phyloP scores from a whole-genome alignment of 1,284 basidiomycete genomes.

The Pseudozyma hubeiensis region DNA sequence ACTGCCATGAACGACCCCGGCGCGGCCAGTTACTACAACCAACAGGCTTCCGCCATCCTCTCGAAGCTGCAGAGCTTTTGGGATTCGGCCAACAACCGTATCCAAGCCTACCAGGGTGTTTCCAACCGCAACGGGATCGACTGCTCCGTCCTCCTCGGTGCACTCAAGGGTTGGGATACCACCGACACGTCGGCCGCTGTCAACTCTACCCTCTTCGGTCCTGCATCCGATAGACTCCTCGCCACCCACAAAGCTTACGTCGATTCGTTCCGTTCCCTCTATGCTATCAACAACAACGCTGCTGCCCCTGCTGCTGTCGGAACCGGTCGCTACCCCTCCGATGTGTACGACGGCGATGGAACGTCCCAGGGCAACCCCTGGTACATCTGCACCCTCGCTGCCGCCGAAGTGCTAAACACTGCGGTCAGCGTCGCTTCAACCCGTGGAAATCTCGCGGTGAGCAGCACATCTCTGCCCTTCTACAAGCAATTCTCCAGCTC shows the following conservation, averaged over 20 bases:
- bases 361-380: slow-evolving; percentile 53
- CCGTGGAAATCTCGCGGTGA: slow-evolving; percentile 32
- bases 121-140: slow-evolving; percentile 43
- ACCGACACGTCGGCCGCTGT: slow-evolving; percentile 19
- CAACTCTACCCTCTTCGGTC: slow-evolving; percentile 35
- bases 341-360: slow-evolving; percentile 45
- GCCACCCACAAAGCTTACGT: slow-evolving; percentile 54
- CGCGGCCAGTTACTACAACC: slow-evolving; percentile 51
- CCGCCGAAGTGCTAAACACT: slow-evolving; percentile 53
- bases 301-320: slow-evolving; percentile 41
- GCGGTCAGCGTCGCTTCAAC: slow-evolving; percentile 28
- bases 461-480: slow-evolving; percentile 39
- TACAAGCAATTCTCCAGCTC: slow-evolving; percentile 44
- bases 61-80: slow-evolving; percentile 50
- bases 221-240: slow-evolving; percentile 47
- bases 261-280: slow-evolving; percentile 49
- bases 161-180: slow-evolving; percentile 51
- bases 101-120: slow-evolving; percentile 54
- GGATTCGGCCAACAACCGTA: slow-evolving; percentile 26
- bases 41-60: slow-evolving; percentile 44
- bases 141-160: slow-evolving; percentile 47
- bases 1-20: slow-evolving; percentile 51
- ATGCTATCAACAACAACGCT: slow-evolving; percentile 49
- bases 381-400: slow-evolving; percentile 55
- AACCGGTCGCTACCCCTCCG: slow-evolving; percentile 44